Evolutionary conservation across 345 rosid species (phyloP), one percentile per base, ranked within the genome.

Genomic region (Hypericum perforatum): DNA sequence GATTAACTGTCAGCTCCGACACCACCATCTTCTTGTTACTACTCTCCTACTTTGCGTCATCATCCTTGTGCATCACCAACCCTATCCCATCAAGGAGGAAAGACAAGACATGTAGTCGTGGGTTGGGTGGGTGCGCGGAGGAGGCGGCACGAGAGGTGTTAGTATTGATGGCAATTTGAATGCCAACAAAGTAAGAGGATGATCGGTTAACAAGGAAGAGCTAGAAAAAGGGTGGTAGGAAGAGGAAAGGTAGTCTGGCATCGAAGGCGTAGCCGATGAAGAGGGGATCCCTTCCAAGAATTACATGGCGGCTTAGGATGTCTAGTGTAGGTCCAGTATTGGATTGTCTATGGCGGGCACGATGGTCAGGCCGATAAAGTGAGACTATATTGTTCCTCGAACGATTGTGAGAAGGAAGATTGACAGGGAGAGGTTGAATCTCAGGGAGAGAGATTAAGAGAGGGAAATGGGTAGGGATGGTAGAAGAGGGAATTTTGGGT

Each of bases 281-380:
- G 72, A 58, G 43, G 45, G 61, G 41, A 44, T 62, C 36, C 69
- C 53, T 59, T 45, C 58, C 1, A 52, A 70, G 11, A 59, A 57
- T 32, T 82, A 84, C 61, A 76, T 63, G 39, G 80, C 75, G 52
- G 63, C 61, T 69, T 89, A 79, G 59, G 97, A 84, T 65, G 94
- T 82, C 3, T 86, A 96, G 95, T 91, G 96, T 48, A 92, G 89
- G 6, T 94, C 95, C 10, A 96, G 96, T 45, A 73, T 88, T 61
- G 96, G 90, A 52, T 85, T 85, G 37, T 79, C n/a, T n/a, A n/a
- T 87, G 1, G 72, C 88, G 0, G 96, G 85, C 72, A 82, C 81
- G 15, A 86, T 63, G 22, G 73, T 79, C 37, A 90, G 75, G 42
- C 76, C 88, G 3, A 67, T 81, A n/a, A n/a, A n/a, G n/a, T n/a